Base-by-base conservation (phyloP, 2,329 filamentous ascomycete species). In the Sporothrix brasiliensis region DNA sequence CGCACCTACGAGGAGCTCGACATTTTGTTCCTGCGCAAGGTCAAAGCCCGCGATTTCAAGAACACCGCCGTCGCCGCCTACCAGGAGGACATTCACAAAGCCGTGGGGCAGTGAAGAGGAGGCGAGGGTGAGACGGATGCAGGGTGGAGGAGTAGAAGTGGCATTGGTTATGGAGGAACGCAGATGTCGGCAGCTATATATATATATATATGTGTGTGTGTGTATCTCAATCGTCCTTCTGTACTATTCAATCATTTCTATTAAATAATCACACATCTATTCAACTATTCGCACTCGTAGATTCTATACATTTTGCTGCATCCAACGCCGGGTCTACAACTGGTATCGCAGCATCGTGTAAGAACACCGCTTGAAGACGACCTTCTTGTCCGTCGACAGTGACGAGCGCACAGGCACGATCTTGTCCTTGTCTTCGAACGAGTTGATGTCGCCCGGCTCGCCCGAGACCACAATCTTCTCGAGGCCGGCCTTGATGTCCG, bases 291-390 rank as follows among this genome's bases (percentile, higher is more conserved):
- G 7, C 34, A 5, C 6, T 34, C 34, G 4, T 7, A 34, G 7
- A 34, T 5, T 34, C 34, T 34, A 7, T 9, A 34, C 4, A 34
- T 34, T 13, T 47, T 9, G 14, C 41, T 16, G 3, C 41, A 47
- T 47, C 14, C 41, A 4, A 47, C 11, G 11, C 13, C 11, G 14
- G 14, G 4, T 1, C 14, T 41, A 67, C n/a, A 67, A 10, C 50
- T 56, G 66, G 30, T 68, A 68, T 56, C 66, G 34, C 16, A 68
- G 34, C 50, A 68, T 68, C 24, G 50, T 68, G 66, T 68, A 68
- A 50, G 66, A 68, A 24, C 66, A 68, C n/a, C 30, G 39, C 65
- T 53, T 68, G 34, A 68, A 68, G 4, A 44, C 34, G 34, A 56
- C 66, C 39, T 27, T 52, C 44, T 52, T 68, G 30, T 53, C 50